These are phyloP conservation scores for Sclerotinia minor DNA, from an alignment of 2,329 filamentous ascomycete genomes.

Conservation along the genomic window DNA sequence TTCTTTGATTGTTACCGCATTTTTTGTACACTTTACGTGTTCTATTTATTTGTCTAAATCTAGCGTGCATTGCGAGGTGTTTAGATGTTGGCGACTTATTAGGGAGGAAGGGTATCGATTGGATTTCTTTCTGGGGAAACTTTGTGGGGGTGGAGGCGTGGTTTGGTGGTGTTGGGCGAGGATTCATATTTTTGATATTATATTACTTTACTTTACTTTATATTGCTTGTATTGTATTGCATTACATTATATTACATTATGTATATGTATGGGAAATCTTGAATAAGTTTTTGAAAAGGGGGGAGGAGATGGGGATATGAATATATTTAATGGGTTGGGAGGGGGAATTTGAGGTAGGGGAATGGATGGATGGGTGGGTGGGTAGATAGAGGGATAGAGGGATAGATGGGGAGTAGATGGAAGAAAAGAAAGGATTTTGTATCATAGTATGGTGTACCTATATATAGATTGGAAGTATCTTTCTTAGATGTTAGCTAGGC, in stretches of 20 bases:
- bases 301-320: not conserved
- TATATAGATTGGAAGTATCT: too few relatives aligned
- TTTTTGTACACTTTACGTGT: not conserved
- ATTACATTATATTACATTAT: too few relatives aligned
- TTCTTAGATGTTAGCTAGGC: too few relatives aligned
- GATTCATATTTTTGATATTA: not conserved
- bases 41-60: constrained; percentile 5
- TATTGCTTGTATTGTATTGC: too few relatives aligned
- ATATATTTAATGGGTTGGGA: not conserved
- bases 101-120: not conserved
- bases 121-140: not conserved
- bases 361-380: not conserved
- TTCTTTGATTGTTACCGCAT: not conserved
- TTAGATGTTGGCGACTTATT: constrained; percentile 2
- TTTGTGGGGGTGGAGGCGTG: not conserved
- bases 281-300: too few relatives aligned
- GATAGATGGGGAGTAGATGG: not conserved
- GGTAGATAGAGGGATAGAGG: too few relatives aligned
- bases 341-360: not conserved
- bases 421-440: too few relatives aligned
- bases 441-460: too few relatives aligned
- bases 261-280: not conserved
- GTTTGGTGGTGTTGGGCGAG: not conserved
- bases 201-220: constrained; percentile 1
- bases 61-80: constrained; percentile 14